A percentile compares a stretch with the other conserved stretches of the same genome.
Evolutionary conservation across 2,329 filamentous ascomycete genomes (phyloP).

Genomic region (Alternaria angustiovoidea): DNA sequence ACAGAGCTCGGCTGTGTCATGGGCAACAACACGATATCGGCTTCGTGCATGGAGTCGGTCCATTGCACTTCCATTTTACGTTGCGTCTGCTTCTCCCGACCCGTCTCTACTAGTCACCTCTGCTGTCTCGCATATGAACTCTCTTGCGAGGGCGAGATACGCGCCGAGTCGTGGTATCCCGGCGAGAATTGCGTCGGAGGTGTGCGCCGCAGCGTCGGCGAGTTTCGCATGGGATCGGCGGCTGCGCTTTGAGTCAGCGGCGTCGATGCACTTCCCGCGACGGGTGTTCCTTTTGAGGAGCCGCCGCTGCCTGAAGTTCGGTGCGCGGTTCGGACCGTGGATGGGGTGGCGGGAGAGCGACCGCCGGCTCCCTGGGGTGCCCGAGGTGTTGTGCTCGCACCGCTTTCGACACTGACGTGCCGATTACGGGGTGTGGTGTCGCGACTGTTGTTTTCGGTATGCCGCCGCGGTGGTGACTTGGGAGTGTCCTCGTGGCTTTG

Average conservation of each 20-base stretch:
- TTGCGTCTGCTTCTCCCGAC: slow-evolving; percentile 33
- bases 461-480: slow-evolving; percentile 35
- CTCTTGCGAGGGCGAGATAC: slow-evolving; percentile 38
- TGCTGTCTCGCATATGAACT: slow-evolving; percentile 36
- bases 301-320: slow-evolving; percentile 37
- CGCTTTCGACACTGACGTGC: slow-evolving; percentile 42
- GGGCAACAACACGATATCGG: slow-evolving; percentile 44
- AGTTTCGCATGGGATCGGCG: slow-evolving; percentile 37
- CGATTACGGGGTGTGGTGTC: slow-evolving; percentile 44
- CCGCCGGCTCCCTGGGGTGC: slow-evolving; percentile 39
- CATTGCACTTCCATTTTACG: slow-evolving; percentile 50
- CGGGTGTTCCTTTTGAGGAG: slow-evolving; percentile 39
- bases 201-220: slow-evolving; percentile 42
- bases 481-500: slow-evolving; percentile 40
- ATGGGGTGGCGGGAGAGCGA: slow-evolving; percentile 45
- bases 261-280: slow-evolving; percentile 29
- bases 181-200: slow-evolving; percentile 41
- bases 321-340: slow-evolving; percentile 41
- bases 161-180: slow-evolving; percentile 12
- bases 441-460: slow-evolving; percentile 37
- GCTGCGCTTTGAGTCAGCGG: slow-evolving; percentile 43
- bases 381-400: slow-evolving; percentile 44
- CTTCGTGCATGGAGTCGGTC: slow-evolving; percentile 45
- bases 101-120: slow-evolving; percentile 46
- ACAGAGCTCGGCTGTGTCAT: slow-evolving; percentile 38